These are phyloP conservation scores for Phytophthora idaei DNA, from an alignment of 352 stramenopile genomes.

Conservation along the genomic window DNA sequence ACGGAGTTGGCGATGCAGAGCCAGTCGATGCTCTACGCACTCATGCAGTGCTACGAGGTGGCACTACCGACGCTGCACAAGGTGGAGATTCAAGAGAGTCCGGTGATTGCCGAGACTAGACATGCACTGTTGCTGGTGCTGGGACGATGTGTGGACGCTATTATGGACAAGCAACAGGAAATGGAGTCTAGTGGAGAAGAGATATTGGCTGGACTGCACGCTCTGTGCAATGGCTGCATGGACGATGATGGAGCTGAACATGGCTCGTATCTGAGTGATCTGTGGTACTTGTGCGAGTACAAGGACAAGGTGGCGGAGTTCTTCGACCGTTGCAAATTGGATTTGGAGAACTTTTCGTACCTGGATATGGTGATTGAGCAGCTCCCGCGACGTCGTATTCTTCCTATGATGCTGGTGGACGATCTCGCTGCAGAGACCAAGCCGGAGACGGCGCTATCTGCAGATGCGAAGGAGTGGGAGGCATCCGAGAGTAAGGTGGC, in stretches of 20 bases:
- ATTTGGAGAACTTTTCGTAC: constrained; percentile 69
- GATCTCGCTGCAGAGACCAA: constrained; percentile 27
- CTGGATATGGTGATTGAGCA: constrained; percentile 73
- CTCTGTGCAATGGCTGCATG: constrained; percentile 60
- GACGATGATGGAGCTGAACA: constrained; percentile 57
- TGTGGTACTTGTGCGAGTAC: constrained; percentile 69
- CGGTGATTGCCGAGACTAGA: constrained; percentile 54
- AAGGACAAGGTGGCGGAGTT: constrained; percentile 63
- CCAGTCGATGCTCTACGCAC: constrained; percentile 48
- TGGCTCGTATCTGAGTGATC: constrained; percentile 74
- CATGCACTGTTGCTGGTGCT: constrained; percentile 49
- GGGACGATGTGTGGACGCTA: constrained; percentile 30
- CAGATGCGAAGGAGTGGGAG: constrained; percentile 22
- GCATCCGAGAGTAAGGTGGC: background rate
- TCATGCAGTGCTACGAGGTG: constrained; percentile 66
- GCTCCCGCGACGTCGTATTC: constrained; percentile 53
- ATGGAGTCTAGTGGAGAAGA: constrained; percentile 37
- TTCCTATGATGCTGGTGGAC: constrained; percentile 22
- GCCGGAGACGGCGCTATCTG: constrained; percentile 6
- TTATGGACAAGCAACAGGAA: constrained; percentile 41
- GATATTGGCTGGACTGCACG: constrained; percentile 65
- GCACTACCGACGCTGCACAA: constrained; percentile 56
- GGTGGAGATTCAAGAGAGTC: constrained; percentile 28
- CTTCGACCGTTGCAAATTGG: constrained; percentile 59
- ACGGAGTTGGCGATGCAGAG: constrained; percentile 27